These are phyloP conservation scores for Colletotrichum gloeosporioides DNA, from an alignment of 2,329 filamentous ascomycete species.

Conservation along the genomic window DNA sequence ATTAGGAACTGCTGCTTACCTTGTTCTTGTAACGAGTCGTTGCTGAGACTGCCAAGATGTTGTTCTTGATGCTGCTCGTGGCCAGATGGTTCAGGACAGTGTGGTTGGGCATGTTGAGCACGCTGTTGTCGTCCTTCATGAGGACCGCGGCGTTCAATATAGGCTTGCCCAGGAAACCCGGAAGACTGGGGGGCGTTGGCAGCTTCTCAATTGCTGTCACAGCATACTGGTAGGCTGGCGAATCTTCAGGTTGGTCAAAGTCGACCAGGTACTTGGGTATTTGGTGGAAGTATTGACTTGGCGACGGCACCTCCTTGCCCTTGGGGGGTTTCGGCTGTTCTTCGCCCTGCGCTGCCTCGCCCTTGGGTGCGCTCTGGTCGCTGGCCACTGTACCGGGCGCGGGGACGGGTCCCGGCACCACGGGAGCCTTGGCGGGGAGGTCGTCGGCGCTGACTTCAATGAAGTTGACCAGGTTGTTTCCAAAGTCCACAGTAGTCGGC, in stretches of 20 bases:
- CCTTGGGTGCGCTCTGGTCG: constrained; percentile 31
- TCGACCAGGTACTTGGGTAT: constrained; percentile 88
- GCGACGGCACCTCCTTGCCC: constrained; percentile 61
- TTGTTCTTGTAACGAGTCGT: constrained; percentile 98
- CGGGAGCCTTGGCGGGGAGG: constrained; percentile 44
- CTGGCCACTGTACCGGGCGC: constrained; percentile 33
- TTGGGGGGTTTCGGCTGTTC: constrained; percentile 49
- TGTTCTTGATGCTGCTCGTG: constrained; percentile 97
- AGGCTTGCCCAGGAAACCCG: constrained; percentile 90
- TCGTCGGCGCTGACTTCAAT: constrained; percentile 89
- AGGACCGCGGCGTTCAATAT: constrained; percentile 91
- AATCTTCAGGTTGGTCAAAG: constrained; percentile 84
- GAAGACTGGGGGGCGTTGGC: constrained; percentile 83
- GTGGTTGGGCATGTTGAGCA: constrained; percentile 95
- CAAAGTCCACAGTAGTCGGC: constrained; percentile 96
- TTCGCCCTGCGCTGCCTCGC: constrained; percentile 41
- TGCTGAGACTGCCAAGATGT: constrained; percentile 91
- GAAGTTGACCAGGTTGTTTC: constrained; percentile 98
- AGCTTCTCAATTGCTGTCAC: constrained; percentile 77
- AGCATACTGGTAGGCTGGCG: constrained; percentile 74
- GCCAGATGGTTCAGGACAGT: constrained; percentile 96
- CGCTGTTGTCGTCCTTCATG: constrained; percentile 98
- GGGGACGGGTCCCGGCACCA: constrained; percentile 33
- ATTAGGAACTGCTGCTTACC: constrained; percentile 51
- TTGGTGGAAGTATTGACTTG: constrained; percentile 69